Conservation (phyloP, 768 basidiomycete species). For the Leccinellum rugosiceps region DNA sequence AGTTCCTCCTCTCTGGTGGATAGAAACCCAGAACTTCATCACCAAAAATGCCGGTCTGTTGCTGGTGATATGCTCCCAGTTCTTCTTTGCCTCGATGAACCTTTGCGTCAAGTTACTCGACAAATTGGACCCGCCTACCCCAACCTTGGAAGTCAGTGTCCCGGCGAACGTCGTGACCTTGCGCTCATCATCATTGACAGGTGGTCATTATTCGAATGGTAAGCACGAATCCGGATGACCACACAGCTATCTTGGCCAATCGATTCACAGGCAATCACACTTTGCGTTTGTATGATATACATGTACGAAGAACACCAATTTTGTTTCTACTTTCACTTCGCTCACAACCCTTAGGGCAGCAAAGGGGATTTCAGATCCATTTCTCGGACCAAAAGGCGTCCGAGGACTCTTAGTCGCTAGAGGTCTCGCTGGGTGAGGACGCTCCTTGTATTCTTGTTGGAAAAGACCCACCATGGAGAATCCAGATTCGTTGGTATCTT, state of each 20-base stretch:
- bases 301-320: slow-evolving; percentile 33
- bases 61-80: slow-evolving; percentile 53
- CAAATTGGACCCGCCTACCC: slow-evolving; percentile 53
- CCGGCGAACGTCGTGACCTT: neutral
- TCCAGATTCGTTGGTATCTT: slow-evolving; percentile 69
- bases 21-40: neutral
- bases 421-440: slow-evolving; percentile 59
- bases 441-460: neutral
- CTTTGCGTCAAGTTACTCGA: slow-evolving; percentile 62
- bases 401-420: slow-evolving; percentile 53
- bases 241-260: neutral
- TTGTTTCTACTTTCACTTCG: neutral
- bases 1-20: neutral
- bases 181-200: slow-evolving; percentile 23
- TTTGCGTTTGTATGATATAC: slow-evolving; percentile 49
- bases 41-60: slow-evolving; percentile 54
- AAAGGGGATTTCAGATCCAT: slow-evolving; percentile 50
- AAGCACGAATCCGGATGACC: slow-evolving; percentile 6
- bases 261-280: slow-evolving; percentile 44
- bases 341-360: slow-evolving; percentile 29
- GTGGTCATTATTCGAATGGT: slow-evolving; percentile 62
- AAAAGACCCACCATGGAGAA: neutral
- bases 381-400: slow-evolving; percentile 68
- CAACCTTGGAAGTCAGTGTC: slow-evolving; percentile 49
- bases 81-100: slow-evolving; percentile 61